Conservation (phyloP, 2,329 filamentous ascomycete genomes). For the Pseudogymnoascus sp. region DNA sequence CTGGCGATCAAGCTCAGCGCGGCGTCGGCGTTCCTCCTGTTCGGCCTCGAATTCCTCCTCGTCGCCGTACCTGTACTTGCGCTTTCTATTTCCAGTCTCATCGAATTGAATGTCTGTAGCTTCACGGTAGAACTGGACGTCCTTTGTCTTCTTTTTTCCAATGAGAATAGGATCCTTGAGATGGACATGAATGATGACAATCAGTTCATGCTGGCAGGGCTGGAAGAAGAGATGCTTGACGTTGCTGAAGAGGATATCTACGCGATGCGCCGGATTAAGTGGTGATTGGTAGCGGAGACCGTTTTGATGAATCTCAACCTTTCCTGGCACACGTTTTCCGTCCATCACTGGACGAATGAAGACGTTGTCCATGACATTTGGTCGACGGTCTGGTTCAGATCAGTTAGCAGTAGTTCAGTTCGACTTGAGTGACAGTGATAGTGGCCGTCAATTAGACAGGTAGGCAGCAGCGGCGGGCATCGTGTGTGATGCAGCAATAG, state of each 20-base stretch:
- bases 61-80: conserved; percentile 94
- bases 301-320: conserved; percentile 96
- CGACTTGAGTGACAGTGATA: too few species aligned
- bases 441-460: too few species aligned
- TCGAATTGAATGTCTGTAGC: conserved; percentile 98
- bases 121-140: conserved; percentile 96
- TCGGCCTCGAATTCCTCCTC: conserved; percentile 98
- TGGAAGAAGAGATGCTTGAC: conserved; percentile 99
- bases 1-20: conserved; percentile 85
- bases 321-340: conserved; percentile 90
- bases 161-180: conserved; percentile 97
- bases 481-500: too few species aligned
- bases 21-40: conserved; percentile 85
- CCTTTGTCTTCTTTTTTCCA: conserved; percentile 96
- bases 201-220: conserved; percentile 88
- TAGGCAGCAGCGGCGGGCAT: too few species aligned
- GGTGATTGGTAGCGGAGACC: conserved; percentile 91
- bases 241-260: conserved; percentile 95
- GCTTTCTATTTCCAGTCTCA: conserved; percentile 94
- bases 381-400: conserved; percentile 67
- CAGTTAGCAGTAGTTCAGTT: conserved; percentile 39
- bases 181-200: conserved; percentile 96
- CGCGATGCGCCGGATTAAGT: conserved; percentile 68
- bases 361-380: conserved; percentile 82
- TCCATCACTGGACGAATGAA: conserved; percentile 93